These are phyloP conservation scores for Cyclanthera cordifolia DNA, from an alignment of 306 rosid genomes.

Conservation along the genomic window DNA sequence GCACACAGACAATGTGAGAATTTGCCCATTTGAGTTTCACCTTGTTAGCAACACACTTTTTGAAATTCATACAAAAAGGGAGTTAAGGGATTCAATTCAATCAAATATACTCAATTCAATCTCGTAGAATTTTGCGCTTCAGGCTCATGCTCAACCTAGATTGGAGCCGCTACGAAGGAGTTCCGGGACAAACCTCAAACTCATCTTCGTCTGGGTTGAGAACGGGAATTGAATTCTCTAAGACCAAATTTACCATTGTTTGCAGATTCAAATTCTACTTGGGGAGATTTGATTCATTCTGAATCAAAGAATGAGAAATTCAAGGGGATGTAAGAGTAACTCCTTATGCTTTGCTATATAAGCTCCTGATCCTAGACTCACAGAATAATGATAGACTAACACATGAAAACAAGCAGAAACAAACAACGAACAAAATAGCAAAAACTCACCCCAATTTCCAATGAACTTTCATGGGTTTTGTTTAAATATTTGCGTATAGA, in stretches of 20 bases:
- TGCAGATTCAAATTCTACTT: no score
- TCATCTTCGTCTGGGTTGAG: background rate
- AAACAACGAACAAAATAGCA: background rate
- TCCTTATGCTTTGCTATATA: background rate
- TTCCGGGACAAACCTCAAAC: background rate
- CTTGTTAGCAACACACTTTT: background rate
- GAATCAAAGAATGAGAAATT: no score
- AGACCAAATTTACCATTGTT: background rate
- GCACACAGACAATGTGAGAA: conserved; percentile 4
- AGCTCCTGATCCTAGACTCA: background rate
- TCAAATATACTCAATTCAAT: background rate
- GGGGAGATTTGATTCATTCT: no score
- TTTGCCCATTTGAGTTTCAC: background rate
- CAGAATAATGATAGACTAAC: background rate
- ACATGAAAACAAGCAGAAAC: background rate
- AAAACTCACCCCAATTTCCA: conserved; percentile 28
- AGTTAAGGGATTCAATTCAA: no score
- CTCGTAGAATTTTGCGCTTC: background rate
- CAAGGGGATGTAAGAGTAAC: background rate
- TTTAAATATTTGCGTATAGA: conserved; percentile 33
- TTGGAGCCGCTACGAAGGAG: background rate
- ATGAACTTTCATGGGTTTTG: conserved; percentile 16
- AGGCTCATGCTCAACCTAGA: background rate
- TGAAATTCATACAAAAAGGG: background rate
- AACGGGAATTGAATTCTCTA: background rate